These are phyloP conservation scores for Aspergillus avenaceus DNA, from an alignment of 495 filamentous ascomycete genomes.

Conservation along the genomic window DNA sequence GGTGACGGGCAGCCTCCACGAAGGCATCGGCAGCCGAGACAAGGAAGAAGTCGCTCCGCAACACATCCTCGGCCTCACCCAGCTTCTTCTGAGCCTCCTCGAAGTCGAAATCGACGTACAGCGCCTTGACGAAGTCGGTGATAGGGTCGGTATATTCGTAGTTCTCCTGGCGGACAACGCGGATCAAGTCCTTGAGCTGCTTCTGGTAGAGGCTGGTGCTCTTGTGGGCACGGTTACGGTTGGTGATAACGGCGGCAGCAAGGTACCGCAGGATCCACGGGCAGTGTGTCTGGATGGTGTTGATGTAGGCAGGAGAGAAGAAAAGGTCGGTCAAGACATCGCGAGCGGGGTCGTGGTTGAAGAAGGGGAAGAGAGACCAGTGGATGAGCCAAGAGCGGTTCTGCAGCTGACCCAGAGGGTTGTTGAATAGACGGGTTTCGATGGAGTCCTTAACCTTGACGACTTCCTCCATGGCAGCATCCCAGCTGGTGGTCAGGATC, in stretches of 20 bases:
- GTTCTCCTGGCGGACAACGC: constrained; percentile 89
- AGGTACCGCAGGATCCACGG: constrained; percentile 97
- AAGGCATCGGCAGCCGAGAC: constrained; percentile 79
- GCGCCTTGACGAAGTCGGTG: constrained; percentile 91
- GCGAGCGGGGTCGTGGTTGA: constrained; percentile 90
- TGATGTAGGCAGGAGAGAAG: constrained; percentile 95
- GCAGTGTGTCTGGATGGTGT: constrained; percentile 97
- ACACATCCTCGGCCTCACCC: constrained; percentile 82
- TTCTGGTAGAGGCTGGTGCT: constrained; percentile 83
- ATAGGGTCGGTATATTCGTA: constrained; percentile 97
- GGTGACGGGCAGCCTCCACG: constrained; percentile 87
- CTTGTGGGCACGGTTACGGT: constrained; percentile 79
- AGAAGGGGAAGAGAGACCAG: constrained; percentile 98
- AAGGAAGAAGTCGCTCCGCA: constrained; percentile 94
- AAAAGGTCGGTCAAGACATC: constrained; percentile 90
- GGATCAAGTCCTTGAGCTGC: constrained; percentile 93
- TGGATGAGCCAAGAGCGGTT: constrained; percentile 96
- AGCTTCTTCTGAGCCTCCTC: constrained; percentile 95
- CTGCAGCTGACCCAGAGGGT: constrained; percentile 87
- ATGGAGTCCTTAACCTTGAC: constrained; percentile 90
- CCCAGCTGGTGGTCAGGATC: constrained; percentile 91
- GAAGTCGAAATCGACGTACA: constrained; percentile 98
- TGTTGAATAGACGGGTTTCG: constrained; percentile 88
- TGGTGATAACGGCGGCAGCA: constrained; percentile 91
- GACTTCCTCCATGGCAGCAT: constrained; percentile 91